phyloP scores from a whole-genome alignment of 1,139 yeast genomes.

The Williopsis jadinii region DNA sequence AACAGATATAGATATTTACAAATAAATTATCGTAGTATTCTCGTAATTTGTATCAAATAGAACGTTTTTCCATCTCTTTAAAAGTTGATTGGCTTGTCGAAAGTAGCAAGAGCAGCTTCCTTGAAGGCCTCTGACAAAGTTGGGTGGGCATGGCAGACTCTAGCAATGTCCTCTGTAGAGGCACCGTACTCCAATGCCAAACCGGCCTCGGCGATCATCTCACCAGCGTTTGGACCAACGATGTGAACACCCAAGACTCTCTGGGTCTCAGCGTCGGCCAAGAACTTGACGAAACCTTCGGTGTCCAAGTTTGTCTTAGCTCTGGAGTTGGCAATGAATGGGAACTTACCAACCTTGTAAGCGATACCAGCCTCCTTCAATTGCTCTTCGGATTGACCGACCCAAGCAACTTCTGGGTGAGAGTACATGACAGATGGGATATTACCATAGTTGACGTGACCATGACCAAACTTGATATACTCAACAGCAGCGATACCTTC shows the following conservation, averaged over 20 bases:
- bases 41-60: neutral
- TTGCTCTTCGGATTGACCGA: conserved; percentile 94
- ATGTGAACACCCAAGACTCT: conserved; percentile 95
- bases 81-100: conserved; percentile 82
- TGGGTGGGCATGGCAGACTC: conserved; percentile 99
- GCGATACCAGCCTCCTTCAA: conserved; percentile 88
- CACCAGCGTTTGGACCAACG: conserved; percentile 98
- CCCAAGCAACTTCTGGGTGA: conserved; percentile 99
- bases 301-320: conserved; percentile 98
- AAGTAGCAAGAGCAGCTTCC: conserved; percentile 95
- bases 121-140: conserved; percentile 96
- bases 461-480: conserved; percentile 86
- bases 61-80: conserved; percentile 25
- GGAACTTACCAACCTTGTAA: conserved; percentile 95
- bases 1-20: too few relatives aligned
- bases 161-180: conserved; percentile 92
- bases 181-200: conserved; percentile 99
- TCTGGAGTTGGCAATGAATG: conserved; percentile 97
- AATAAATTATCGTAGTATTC: too few relatives aligned
- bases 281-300: conserved; percentile 93
- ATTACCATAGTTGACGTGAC: conserved; percentile 96
- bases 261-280: conserved; percentile 96
- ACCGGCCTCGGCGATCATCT: conserved; percentile 98
- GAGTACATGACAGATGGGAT: conserved; percentile 99
- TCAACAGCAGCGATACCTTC: conserved; percentile 99